Evolutionary conservation across 257 asterid genomes (phyloP).

Genomic region (Primulina huaijiensis): DNA sequence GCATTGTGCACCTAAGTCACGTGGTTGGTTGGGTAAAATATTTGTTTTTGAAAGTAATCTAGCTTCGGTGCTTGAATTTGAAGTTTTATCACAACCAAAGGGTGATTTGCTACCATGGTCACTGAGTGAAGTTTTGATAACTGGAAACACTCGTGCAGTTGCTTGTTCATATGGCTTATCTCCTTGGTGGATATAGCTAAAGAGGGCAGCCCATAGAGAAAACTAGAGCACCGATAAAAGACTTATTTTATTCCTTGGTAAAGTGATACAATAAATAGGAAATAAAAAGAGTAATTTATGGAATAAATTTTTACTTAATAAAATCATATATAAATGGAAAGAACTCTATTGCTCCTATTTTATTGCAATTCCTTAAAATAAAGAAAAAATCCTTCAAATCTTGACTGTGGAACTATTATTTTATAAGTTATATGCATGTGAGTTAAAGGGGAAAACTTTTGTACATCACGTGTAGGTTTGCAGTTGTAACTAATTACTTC

Average conservation of each 20-base stretch:
- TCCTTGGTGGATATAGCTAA: background rate
- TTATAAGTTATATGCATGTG: background rate
- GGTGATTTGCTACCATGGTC: conserved; percentile 1
- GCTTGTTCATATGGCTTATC: background rate
- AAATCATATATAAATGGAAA: too few relatives aligned
- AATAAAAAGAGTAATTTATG: too few relatives aligned
- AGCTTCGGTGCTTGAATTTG: background rate
- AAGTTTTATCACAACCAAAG: conserved; percentile 1
- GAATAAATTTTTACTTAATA: too few relatives aligned
- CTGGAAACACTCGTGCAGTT: background rate
- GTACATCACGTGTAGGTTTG: background rate
- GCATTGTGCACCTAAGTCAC: background rate
- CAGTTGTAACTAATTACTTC: background rate
- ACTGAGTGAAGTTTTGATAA: background rate
- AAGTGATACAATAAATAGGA: too few relatives aligned
- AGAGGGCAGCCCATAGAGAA: too few relatives aligned
- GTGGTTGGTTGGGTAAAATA: background rate
- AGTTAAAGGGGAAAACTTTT: background rate
- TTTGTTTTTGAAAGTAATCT: background rate
- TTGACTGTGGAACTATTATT: too few relatives aligned
- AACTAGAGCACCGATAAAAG: too few relatives aligned
- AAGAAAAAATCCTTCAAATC: too few relatives aligned
- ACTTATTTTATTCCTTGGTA: too few relatives aligned
- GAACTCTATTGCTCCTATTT: too few relatives aligned
- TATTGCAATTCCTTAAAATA: too few relatives aligned